Evolutionary conservation across 352 stramenopile genomes (phyloP).

Genomic region (Phytophthora europaea): DNA sequence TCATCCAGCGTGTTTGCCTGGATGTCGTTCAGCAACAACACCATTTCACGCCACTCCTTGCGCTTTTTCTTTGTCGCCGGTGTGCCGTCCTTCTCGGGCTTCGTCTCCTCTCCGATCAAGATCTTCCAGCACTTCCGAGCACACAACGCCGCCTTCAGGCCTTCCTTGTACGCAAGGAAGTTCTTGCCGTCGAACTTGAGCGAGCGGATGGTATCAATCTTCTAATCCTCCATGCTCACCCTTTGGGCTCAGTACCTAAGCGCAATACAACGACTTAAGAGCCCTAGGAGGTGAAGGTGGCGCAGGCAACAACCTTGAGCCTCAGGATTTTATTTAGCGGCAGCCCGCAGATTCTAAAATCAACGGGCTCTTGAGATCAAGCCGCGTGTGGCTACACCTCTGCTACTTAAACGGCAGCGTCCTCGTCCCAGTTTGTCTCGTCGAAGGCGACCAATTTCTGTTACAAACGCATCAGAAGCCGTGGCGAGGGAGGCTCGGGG

Average conservation of each 20-base stretch:
- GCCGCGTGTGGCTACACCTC: not conserved
- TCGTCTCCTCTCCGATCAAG: conserved; percentile 8
- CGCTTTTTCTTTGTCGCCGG: not conserved
- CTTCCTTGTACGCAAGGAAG: conserved; percentile 21
- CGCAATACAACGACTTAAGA: not conserved
- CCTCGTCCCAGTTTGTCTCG: not conserved
- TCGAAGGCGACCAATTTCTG: not conserved
- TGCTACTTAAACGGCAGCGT: not conserved
- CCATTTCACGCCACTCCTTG: conserved; percentile 20
- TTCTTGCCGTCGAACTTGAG: conserved; percentile 21
- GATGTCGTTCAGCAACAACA: conserved; percentile 21
- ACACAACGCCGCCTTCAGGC: conserved; percentile 12
- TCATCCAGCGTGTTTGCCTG: conserved; percentile 22
- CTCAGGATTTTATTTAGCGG: not conserved
- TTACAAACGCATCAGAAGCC: not conserved
- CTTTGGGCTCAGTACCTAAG: conserved; percentile 26
- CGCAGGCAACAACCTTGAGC: not conserved
- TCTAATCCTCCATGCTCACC: not conserved
- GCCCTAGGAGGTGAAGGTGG: not conserved
- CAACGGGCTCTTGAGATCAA: not conserved
- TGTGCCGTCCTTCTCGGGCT: conserved; percentile 10
- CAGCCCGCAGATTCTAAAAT: not conserved
- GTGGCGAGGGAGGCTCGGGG: no score
- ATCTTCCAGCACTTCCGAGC: conserved; percentile 23
- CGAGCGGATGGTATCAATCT: conserved; percentile 12